Evolutionary conservation across 129 eudicot genomes (phyloP).

Genomic region (Pittosporum tobira): DNA sequence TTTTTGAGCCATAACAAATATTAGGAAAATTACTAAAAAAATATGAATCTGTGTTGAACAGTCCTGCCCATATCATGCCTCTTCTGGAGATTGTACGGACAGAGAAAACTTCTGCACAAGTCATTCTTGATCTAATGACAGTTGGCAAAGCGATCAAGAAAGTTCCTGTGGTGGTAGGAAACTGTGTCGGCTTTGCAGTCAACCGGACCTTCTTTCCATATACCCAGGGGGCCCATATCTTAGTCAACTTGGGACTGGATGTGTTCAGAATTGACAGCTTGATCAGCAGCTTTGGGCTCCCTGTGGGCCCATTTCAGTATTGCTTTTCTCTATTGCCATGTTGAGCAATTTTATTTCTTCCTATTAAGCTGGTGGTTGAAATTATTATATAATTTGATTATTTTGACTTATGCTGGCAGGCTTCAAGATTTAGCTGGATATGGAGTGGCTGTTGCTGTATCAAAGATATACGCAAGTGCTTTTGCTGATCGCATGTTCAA

Average conservation of each 20-base stretch:
- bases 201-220: slow-evolving; percentile 92
- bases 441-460: slow-evolving; percentile 85
- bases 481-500: slow-evolving; percentile 70
- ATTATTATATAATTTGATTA: not conserved
- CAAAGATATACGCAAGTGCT: slow-evolving; percentile 46
- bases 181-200: slow-evolving; percentile 92
- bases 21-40: not conserved
- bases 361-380: too few relatives aligned
- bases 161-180: slow-evolving; percentile 89
- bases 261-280: slow-evolving; percentile 76
- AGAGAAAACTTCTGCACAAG: slow-evolving; percentile 93
- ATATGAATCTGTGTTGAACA: slow-evolving; percentile 23
- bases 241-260: slow-evolving; percentile 84
- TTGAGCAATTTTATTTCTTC: not conserved
- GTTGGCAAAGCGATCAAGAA: slow-evolving; percentile 82
- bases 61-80: slow-evolving; percentile 98
- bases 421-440: slow-evolving; percentile 93
- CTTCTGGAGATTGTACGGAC: slow-evolving; percentile 88
- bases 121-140: slow-evolving; percentile 77
- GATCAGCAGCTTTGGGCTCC: slow-evolving; percentile 78
- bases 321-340: slow-evolving; percentile 18
- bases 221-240: slow-evolving; percentile 61
- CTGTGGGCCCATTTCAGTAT: slow-evolving; percentile 99
- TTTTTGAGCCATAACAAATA: not conserved
- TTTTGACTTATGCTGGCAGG: slow-evolving; percentile 31